phyloP scores from a whole-genome alignment of 768 basidiomycete species.

The Russula compacta region DNA sequence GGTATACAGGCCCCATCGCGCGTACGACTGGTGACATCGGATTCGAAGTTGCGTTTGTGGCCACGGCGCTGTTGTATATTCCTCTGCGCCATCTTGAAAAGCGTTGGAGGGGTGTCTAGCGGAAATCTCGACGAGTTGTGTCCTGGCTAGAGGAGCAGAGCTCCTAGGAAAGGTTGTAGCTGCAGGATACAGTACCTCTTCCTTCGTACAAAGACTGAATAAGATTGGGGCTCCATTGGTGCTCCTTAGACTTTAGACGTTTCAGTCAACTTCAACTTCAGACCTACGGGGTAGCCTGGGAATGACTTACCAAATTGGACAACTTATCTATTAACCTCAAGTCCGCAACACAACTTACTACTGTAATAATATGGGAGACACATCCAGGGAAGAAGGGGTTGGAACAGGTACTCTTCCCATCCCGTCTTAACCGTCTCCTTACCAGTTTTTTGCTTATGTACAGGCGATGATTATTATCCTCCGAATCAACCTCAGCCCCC shows the following conservation, averaged over 20 bases:
- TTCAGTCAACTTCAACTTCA: too few species aligned
- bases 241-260: too few species aligned
- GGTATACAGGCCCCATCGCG: conserved; percentile 65
- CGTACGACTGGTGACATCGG: conserved; percentile 59
- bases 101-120: conserved; percentile 2
- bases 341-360: neutral
- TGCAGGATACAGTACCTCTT: neutral
- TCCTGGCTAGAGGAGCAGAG: too few species aligned
- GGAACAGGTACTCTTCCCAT: neutral
- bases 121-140: too few species aligned
- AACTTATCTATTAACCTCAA: too few species aligned
- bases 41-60: conserved; percentile 48
- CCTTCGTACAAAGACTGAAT: too few species aligned
- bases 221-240: too few species aligned
- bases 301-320: neutral
- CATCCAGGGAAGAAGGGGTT: neutral
- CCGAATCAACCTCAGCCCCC: neutral
- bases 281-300: neutral
- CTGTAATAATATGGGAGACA: neutral
- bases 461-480: neutral
- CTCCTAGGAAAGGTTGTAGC: too few species aligned
- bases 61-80: conserved; percentile 41
- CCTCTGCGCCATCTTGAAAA: conserved; percentile 38
- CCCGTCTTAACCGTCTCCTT: neutral
- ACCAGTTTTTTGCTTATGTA: neutral